Conservation (phyloP, 768 basidiomycete species). For the Leccinum pellstonianum region DNA sequence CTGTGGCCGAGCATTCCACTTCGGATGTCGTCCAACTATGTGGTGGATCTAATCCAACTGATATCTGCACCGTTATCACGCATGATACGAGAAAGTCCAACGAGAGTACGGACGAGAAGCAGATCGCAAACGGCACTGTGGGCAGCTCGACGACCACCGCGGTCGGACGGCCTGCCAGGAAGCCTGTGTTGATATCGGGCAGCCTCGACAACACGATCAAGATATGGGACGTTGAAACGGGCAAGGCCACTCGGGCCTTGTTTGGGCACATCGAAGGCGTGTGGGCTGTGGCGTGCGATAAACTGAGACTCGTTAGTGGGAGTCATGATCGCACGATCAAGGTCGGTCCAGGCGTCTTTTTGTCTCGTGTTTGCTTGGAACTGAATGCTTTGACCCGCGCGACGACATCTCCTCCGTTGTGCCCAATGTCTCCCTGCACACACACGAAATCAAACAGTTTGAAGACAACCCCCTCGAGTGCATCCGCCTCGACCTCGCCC, state of each 20-base stretch:
- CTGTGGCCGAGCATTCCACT: conserved; percentile 15
- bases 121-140: conserved; percentile 5
- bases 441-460: conserved; percentile 81
- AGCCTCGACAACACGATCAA: conserved; percentile 95
- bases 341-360: conserved; percentile 43
- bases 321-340: conserved; percentile 98
- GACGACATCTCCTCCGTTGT: too few relatives aligned
- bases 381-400: neutral
- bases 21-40: conserved; percentile 18
- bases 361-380: conserved; percentile 7
- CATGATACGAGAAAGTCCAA: conserved; percentile 19
- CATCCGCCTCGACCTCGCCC: conserved; percentile 80
- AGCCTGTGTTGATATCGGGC: conserved; percentile 82
- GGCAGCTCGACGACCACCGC: conserved; percentile 4
- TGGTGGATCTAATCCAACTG: conserved; percentile 12
- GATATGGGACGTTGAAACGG: conserved; percentile 92
- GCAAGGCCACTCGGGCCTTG: conserved; percentile 72
- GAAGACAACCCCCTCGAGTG: conserved; percentile 97
- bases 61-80: conserved; percentile 32
- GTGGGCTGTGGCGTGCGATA: conserved; percentile 93
- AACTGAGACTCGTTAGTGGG: conserved; percentile 85
- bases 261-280: conserved; percentile 99
- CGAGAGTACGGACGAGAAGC: conserved; percentile 17
- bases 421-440: too few relatives aligned
- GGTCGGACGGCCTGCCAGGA: conserved; percentile 36